Base-by-base conservation (phyloP, 805 yeast genomes). In the Isabelozyma pseudorhagii region DNA sequence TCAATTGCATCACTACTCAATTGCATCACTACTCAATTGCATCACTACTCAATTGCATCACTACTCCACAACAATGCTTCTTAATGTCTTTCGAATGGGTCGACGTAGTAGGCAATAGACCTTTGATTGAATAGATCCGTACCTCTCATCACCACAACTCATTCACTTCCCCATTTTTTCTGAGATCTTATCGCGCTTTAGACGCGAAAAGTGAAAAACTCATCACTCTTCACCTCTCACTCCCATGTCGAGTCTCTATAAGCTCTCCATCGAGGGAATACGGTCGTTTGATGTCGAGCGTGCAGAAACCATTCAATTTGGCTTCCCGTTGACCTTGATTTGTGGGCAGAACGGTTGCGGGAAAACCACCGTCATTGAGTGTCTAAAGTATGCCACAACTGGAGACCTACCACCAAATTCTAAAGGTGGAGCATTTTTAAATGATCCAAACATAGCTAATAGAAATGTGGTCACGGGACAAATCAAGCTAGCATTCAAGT, bases 321-420 rank as follows among this genome's bases (percentile, higher is more conserved):
- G 92, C 13, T 80, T 81, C 44, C 99, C 99, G 0, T 71, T 94
- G 62, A 94, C 99, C 0, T 75, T 94, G 44, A 93, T 94, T 47
- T 96, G 96, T 28, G 99, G 99, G 0, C 87, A 87, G 46, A 94
- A 94, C 68, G 98, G 99, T 31, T 87, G 96, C 28, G 99, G 99
- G 9, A 93, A 94, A 64, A 94, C 98, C 0, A 92, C 98, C 0
- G 85, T 94, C 50, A 96, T 94, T 53, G 99, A 94, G 67, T 91
- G 97, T 64, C 74, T 94, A 52, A 82, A 91, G 63, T 94, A 91
- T 67, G 93, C 96, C 17, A 90, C 99, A 9, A 93, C 99, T 0
- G 98, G 98, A 8, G 94, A 87, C 61, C 72, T 92, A 50, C 99
- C 99, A 1, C 99, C 99, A 0, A 92, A 93, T 61, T 84, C 92